These are phyloP conservation scores for Hippophae rhamnoides DNA, from an alignment of 306 rosid genomes.

Conservation along the genomic window DNA sequence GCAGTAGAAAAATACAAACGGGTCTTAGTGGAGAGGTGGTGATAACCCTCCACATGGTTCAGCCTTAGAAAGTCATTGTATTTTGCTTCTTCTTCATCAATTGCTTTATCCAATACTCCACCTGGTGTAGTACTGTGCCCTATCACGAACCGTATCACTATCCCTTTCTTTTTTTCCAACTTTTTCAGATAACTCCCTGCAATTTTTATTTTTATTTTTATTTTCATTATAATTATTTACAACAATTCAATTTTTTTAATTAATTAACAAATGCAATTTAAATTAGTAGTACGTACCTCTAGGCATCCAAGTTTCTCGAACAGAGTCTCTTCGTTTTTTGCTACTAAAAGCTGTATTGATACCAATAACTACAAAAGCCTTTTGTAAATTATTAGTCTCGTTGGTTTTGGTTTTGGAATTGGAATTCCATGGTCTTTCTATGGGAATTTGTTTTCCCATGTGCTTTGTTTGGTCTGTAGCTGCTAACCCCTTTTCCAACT, in stretches of 20 bases:
- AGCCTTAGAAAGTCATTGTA: constrained; percentile 66
- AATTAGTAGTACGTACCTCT: constrained; percentile 41
- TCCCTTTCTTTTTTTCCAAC: constrained; percentile 73
- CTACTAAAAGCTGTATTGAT: constrained; percentile 91
- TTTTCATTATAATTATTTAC: not conserved
- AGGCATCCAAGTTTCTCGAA: constrained; percentile 82
- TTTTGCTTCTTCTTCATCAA: constrained; percentile 61
- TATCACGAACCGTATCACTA: constrained; percentile 74
- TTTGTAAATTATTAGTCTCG: constrained; percentile 20
- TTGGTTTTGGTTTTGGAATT: not conserved
- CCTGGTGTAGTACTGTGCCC: constrained; percentile 65
- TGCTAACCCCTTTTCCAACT: constrained; percentile 64
- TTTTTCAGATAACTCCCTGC: constrained; percentile 46
- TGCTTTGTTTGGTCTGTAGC: constrained; percentile 33
- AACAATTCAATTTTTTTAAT: not conserved
- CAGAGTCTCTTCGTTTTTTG: constrained; percentile 56
- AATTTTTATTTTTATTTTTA: not conserved
- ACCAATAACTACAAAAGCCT: constrained; percentile 79
- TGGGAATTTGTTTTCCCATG: constrained; percentile 12
- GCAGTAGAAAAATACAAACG: constrained; percentile 63
- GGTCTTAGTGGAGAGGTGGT: constrained; percentile 77
- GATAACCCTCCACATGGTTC: constrained; percentile 78
- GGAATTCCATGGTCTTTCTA: constrained; percentile 8
- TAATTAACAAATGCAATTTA: no score
- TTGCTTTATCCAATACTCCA: constrained; percentile 51